These are phyloP conservation scores for Rosa multiflora DNA, from an alignment of 306 rosid genomes.

Conservation along the genomic window DNA sequence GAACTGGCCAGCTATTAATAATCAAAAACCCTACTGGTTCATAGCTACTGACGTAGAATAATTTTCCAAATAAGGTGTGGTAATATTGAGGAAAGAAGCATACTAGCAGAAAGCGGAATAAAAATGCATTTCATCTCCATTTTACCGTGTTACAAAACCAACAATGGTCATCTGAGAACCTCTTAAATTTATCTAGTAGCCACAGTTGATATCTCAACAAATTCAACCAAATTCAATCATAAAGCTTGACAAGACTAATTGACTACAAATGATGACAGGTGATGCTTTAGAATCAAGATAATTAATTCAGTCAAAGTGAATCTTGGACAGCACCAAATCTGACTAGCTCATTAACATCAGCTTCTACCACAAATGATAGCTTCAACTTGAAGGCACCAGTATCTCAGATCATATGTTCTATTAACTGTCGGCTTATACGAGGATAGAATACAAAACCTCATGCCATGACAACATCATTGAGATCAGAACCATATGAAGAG, in stretches of 20 bases:
- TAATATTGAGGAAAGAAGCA: not conserved
- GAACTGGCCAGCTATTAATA: too few relatives aligned
- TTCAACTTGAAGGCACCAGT: not conserved
- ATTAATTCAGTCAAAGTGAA: not conserved
- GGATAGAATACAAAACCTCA: not conserved
- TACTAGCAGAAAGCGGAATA: not conserved
- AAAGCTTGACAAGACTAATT: not conserved
- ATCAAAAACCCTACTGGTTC: too few relatives aligned
- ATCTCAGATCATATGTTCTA: not conserved
- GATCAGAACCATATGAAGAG: not conserved
- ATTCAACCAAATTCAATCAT: not conserved
- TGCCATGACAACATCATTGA: conserved; percentile 8
- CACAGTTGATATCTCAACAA: too few relatives aligned
- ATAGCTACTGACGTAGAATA: too few relatives aligned
- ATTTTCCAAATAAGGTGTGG: not conserved
- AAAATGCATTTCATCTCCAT: not conserved
- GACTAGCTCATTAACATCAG: not conserved
- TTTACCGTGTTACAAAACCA: not conserved
- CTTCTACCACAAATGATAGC: not conserved
- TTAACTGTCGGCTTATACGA: not conserved
- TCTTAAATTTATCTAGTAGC: not conserved
- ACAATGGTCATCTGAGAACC: not conserved
- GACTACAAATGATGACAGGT: not conserved
- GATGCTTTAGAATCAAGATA: not conserved
- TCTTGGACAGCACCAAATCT: not conserved